A percentile compares a stretch with the other conserved stretches of the same genome.
Evolutionary conservation across 805 yeast species (phyloP).

Genomic region (Yarrowia sp.): DNA sequence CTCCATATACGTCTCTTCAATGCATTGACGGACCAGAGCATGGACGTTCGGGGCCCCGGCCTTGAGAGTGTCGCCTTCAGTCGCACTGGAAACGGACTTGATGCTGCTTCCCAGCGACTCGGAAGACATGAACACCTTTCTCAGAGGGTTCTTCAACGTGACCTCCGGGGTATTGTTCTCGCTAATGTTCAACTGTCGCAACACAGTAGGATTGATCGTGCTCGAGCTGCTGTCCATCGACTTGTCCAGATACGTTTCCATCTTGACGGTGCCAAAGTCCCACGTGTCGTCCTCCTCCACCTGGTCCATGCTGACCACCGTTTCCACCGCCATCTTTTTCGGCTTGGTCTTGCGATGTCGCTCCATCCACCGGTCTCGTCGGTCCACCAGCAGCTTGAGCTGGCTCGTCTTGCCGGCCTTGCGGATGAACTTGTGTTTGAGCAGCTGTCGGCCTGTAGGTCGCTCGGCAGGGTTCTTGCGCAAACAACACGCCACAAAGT

Average conservation of each 20-base stretch:
- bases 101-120: neutral
- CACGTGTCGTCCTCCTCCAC: constrained; percentile 38
- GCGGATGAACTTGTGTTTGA: constrained; percentile 47
- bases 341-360: constrained; percentile 15
- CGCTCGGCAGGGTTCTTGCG: constrained; percentile 62
- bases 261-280: constrained; percentile 41
- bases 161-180: constrained; percentile 7
- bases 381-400: neutral
- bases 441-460: constrained; percentile 56
- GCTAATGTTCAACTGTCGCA: neutral
- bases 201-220: neutral
- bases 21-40: neutral
- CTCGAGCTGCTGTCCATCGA: neutral
- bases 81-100: neutral
- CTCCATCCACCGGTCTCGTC: constrained; percentile 7
- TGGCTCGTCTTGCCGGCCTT: constrained; percentile 10
- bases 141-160: neutral
- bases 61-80: neutral
- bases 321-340: constrained; percentile 26
- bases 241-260: constrained; percentile 2
- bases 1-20: constrained; percentile 3
- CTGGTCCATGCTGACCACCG: constrained; percentile 5
- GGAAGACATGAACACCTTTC: neutral
- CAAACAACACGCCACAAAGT: constrained; percentile 63
- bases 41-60: neutral